Conservation (phyloP, 352 stramenopile genomes). For the Pythium monospermum region DNA sequence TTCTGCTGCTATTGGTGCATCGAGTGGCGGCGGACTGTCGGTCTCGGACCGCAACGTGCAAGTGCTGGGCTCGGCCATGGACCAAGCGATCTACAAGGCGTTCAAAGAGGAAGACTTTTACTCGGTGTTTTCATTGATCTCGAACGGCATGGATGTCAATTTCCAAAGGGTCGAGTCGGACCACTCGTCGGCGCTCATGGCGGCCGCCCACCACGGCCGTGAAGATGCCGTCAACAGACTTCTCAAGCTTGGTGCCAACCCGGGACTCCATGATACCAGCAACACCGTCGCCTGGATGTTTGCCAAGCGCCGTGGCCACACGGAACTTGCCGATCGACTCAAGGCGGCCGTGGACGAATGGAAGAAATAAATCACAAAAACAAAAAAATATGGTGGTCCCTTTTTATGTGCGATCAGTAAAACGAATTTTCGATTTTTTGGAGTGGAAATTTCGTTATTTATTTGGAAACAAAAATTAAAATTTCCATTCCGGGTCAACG, state of each 20-base stretch:
- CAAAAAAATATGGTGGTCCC: neutral
- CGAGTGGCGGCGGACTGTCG: constrained; percentile 29
- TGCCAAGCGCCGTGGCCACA: constrained; percentile 61
- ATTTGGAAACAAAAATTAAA: too few species aligned
- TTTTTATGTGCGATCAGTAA: too few species aligned
- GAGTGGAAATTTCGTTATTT: too few species aligned
- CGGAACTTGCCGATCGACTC: constrained; percentile 58
- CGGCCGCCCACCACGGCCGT: constrained; percentile 70
- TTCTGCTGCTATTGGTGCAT: too few species aligned
- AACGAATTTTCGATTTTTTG: too few species aligned
- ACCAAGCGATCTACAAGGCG: constrained; percentile 75
- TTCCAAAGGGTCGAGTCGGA: constrained; percentile 81
- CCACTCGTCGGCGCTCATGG: constrained; percentile 69
- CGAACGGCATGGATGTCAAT: constrained; percentile 84
- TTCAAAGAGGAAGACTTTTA: constrained; percentile 78
- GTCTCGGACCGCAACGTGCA: constrained; percentile 70
- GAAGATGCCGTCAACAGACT: constrained; percentile 67
- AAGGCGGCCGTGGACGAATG: constrained; percentile 67
- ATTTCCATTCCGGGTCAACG: constrained; percentile 95
- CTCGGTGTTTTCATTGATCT: constrained; percentile 70
- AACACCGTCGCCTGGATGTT: constrained; percentile 64
- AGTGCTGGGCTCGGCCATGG: constrained; percentile 79
- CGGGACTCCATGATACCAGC: constrained; percentile 43
- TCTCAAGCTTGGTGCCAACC: constrained; percentile 59
- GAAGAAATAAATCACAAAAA: constrained; percentile 18